Evolutionary conservation across 306 rosid genomes (phyloP).

Genomic region (Medicago arabica): DNA sequence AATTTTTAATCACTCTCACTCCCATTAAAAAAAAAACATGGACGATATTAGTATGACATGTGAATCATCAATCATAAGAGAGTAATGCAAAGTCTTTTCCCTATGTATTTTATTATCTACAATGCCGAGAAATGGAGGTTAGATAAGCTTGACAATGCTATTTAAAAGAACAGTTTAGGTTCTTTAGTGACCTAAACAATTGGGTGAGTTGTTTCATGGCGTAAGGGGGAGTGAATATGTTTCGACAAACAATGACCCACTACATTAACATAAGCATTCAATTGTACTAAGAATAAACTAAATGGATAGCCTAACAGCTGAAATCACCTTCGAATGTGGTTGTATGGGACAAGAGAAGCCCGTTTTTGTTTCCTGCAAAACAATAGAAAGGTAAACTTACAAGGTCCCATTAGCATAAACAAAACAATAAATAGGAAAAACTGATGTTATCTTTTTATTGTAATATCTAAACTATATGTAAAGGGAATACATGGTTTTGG

Average conservation of each 20-base stretch:
- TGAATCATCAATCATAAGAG: background rate
- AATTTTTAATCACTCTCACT: too few relatives aligned
- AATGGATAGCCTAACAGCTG: background rate
- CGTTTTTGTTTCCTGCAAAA: conserved; percentile 79
- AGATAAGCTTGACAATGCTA: background rate
- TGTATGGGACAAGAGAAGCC: conserved; percentile 86
- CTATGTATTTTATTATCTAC: background rate
- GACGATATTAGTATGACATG: too few relatives aligned
- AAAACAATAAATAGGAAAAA: background rate
- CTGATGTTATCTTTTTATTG: background rate
- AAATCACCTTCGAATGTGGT: conserved; percentile 82
- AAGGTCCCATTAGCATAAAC: background rate
- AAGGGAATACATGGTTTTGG: too few relatives aligned
- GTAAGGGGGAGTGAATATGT: background rate
- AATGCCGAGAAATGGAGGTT: background rate
- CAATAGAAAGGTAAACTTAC: conserved; percentile 6
- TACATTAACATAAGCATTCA: background rate
- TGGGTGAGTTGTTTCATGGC: background rate
- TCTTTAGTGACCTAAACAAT: background rate
- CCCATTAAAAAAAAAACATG: too few relatives aligned
- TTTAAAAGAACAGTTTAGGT: background rate
- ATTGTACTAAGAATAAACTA: background rate
- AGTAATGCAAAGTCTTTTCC: background rate
- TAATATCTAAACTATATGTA: too few relatives aligned
- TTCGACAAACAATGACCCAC: background rate